Evolutionary conservation across 2,329 filamentous ascomycete species (phyloP).

Genomic region (Pseudogymnoascus sp.): DNA sequence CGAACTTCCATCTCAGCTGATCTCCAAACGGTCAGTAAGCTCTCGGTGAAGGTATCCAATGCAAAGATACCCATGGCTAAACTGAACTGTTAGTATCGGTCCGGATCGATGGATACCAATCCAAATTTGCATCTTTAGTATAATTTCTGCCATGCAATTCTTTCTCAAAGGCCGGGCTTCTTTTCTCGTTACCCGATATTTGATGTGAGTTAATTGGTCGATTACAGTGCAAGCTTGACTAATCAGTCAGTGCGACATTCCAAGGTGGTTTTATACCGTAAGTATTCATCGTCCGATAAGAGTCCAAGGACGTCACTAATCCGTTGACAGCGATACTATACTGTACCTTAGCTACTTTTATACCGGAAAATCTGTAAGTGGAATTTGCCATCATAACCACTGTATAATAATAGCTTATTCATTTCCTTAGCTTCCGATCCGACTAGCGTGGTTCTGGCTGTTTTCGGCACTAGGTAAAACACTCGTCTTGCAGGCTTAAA

Average conservation of each 20-base stretch:
- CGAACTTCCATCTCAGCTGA: constrained; percentile 52
- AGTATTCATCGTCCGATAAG: neutral
- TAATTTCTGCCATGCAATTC: neutral
- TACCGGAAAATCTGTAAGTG: neutral
- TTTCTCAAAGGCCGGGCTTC: neutral
- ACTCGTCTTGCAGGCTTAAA: neutral
- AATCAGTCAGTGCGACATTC: neutral
- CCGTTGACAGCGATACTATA: neutral
- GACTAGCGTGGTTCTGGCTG: neutral
- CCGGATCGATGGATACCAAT: constrained; percentile 44
- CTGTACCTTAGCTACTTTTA: neutral
- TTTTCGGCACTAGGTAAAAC: neutral
- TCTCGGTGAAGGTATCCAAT: neutral
- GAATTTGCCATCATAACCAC: neutral
- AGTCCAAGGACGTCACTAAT: neutral
- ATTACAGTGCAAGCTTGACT: neutral
- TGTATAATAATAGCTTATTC: neutral
- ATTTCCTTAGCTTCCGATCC: constrained; percentile 21
- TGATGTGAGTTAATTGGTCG: neutral
- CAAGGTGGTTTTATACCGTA: neutral
- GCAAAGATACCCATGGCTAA: neutral
- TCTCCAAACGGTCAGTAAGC: constrained; percentile 40
- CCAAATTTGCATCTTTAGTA: constrained; percentile 32
- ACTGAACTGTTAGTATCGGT: constrained; percentile 28
- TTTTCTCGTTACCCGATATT: neutral